Evolutionary conservation across 1,284 basidiomycete species (phyloP), one percentile per base, ranked within the genome.

Genomic region (Abortiporus biennis): DNA sequence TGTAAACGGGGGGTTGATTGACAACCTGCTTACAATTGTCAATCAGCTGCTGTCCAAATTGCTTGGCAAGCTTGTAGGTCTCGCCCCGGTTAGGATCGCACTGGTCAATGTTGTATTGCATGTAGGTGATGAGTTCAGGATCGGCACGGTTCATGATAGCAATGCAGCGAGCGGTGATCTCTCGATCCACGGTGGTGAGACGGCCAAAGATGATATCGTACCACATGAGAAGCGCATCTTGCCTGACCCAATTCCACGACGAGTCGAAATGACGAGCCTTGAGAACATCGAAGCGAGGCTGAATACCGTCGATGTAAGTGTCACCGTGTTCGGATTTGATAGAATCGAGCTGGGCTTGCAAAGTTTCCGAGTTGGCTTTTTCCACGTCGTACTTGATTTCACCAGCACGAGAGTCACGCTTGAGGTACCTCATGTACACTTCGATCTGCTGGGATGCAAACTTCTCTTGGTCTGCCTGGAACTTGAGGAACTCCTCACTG

Each of bases 241-340:
- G 93, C 52, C 95, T 85, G 40, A 90, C 93, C 96, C 95, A 99
- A 65, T 99, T 99, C 95, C 95, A 99, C 9, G 87, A 92, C 8
- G 93, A 97, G 63, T 97, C 93, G 71, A 99, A 99, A 60, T 89
- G 91, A 39, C 96, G 89, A 15, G 94, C 95, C 67, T 99, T 99
- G 61, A 95, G 74, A 2, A 90, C 84, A 56, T 94, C 90, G 68
- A 99, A 99, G 45, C 79, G 75, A 13, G 95, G 94, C 60, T 93
- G 82, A 52, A 99, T 96, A 36, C 95, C 95, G 45, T 96, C 88
- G 50, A 97, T 73, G 67, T 99, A 99, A 1, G 74, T 64, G 53
- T 98, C 94, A 21, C 96, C 92, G 52, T 96, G 92, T 66, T 94
- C 95, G 58, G 80, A 81, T 46, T 74, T 72, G 58, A 95, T 93